Conservation (phyloP, 495 filamentous ascomycete genomes). For the Podospora pseudopauciseta region DNA sequence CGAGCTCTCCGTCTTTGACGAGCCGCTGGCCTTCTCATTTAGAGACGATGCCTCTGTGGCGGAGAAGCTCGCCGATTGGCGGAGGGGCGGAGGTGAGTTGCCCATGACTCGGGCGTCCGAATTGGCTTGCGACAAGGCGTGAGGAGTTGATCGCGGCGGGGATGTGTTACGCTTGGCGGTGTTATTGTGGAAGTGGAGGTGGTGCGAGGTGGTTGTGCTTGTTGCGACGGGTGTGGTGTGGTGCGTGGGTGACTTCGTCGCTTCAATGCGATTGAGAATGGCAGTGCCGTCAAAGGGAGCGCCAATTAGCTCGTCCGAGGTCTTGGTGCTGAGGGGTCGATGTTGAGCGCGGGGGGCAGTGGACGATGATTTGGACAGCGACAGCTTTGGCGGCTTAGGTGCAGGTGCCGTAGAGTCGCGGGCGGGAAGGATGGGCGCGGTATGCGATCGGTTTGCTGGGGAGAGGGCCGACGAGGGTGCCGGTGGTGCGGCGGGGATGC, state of each 20-base stretch:
- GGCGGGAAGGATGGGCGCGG: slow-evolving; percentile 36
- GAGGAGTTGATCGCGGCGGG: slow-evolving; percentile 47
- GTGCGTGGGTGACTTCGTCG: slow-evolving; percentile 46
- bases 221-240: slow-evolving; percentile 21
- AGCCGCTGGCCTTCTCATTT: slow-evolving; percentile 46
- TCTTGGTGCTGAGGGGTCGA: slow-evolving; percentile 56
- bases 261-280: slow-evolving; percentile 67
- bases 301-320: slow-evolving; percentile 68
- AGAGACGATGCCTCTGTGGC: slow-evolving; percentile 48
- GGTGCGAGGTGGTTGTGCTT: slow-evolving; percentile 26
- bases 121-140: slow-evolving; percentile 55
- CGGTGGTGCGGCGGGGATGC: slow-evolving; percentile 27
- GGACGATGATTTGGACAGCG: slow-evolving; percentile 9
- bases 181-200: not conserved
- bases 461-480: slow-evolving; percentile 27
- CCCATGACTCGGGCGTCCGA: slow-evolving; percentile 55
- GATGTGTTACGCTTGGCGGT: slow-evolving; percentile 28
- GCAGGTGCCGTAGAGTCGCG: slow-evolving; percentile 29
- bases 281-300: slow-evolving; percentile 64
- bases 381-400: not conserved
- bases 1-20: slow-evolving; percentile 55
- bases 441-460: slow-evolving; percentile 27
- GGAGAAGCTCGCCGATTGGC: slow-evolving; percentile 80
- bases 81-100: slow-evolving; percentile 50
- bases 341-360: slow-evolving; percentile 14